These are phyloP conservation scores for Flagelloscypha sp. DNA, from an alignment of 768 basidiomycete genomes.

Conservation along the genomic window DNA sequence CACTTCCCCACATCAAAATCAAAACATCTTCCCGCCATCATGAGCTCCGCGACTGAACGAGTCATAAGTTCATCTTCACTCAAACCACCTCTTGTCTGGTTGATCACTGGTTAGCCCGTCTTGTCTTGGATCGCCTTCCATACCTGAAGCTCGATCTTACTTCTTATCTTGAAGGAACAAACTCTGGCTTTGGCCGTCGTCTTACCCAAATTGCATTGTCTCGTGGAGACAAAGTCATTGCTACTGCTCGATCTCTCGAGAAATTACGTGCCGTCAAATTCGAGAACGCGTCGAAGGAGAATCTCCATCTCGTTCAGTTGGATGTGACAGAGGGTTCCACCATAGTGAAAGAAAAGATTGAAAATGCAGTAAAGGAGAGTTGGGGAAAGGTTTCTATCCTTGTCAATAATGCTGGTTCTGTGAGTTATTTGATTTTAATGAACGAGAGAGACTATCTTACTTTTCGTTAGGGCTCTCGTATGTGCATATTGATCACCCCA, in stretches of 20 bases:
- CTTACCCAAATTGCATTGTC: constrained; percentile 28
- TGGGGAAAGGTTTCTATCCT: constrained; percentile 29
- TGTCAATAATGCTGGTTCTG: constrained; percentile 39
- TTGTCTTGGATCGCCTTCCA: too few species aligned
- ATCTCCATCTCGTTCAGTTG: constrained; percentile 24
- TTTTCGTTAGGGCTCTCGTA: too few species aligned
- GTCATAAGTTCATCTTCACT: too few species aligned
- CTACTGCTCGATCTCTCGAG: constrained; percentile 31
- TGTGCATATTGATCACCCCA: too few species aligned
- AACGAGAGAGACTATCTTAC: too few species aligned
- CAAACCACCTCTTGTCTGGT: too few species aligned
- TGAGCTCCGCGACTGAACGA: too few species aligned
- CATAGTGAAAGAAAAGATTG: constrained; percentile 20
- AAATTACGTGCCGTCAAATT: constrained; percentile 18
- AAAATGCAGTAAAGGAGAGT: constrained; percentile 19
- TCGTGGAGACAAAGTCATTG: constrained; percentile 37
- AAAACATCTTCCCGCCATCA: too few species aligned
- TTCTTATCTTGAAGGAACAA: constrained; percentile 15
- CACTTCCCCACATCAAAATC: too few species aligned
- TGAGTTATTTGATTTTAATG: constrained; percentile 32
- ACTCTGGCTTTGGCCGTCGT: constrained; percentile 33
- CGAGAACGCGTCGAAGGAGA: constrained; percentile 9
- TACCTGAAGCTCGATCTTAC: too few species aligned
- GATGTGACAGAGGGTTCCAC: constrained; percentile 27
- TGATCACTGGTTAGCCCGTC: too few species aligned